Base-by-base conservation (phyloP, 139 green algal genomes). In the Chlorella sp. region DNA sequence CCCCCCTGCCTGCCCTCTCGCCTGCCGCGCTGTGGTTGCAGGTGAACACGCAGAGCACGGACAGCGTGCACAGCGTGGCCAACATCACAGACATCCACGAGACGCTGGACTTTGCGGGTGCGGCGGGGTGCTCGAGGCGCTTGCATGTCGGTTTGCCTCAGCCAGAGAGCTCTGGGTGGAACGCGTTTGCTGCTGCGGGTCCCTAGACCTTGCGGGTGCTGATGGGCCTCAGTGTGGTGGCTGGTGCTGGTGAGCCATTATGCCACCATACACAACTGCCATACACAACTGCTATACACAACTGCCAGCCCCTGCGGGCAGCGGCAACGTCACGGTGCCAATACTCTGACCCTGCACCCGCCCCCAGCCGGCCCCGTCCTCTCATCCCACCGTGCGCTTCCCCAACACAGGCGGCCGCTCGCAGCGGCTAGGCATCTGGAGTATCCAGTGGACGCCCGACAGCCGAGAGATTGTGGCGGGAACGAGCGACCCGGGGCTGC, bases 41-140 rank as follows among this genome's bases (percentile, higher is more conserved):
- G 78, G 92, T 95, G 28, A 93, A 95, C 30, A 39, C 94, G 63
- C 71, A 88, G 38, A 79, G 76, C 75, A 85, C 90, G 41, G 88
- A 83, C 30, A 82, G 67, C 30, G 83, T 65, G 36, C 30, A 79
- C 17, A 86, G 72, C 17, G 56, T 93, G 47, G 82, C 90, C 47
- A 95, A 95, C 57, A 79, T 94, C 65, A 92, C 88, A 30, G 91
- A 94, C 64, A 89, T 96, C 11, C 95, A 97, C 78, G 93, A 96
- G 76, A 60, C 60, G 25, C 76, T 82, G 0, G 56, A 71, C 76
- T 68, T 82, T 28, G 41, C 25, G 1, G 70, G 70, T 78, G 39
- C n/a, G n/a, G n/a, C n/a, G n/a, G n/a, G n/a, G n/a, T n/a, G n/a
- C n/a, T n/a, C n/a, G n/a, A n/a, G n/a, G n/a, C n/a, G n/a, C n/a